These are phyloP conservation scores for Heterobasidion occidentale DNA, from an alignment of 1,284 basidiomycete genomes.

Conservation along the genomic window DNA sequence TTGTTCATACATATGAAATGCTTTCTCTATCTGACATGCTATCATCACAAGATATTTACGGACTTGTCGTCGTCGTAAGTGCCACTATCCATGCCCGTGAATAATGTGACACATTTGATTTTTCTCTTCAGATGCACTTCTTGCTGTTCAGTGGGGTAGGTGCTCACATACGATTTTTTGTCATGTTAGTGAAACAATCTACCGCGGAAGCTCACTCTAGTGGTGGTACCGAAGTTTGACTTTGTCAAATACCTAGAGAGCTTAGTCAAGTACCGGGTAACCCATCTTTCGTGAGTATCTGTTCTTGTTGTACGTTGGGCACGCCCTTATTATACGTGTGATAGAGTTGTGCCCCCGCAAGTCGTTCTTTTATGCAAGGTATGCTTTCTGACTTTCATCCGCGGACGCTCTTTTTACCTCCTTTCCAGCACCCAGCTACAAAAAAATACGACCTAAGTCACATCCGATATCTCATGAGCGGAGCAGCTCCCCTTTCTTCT, in stretches of 20 bases:
- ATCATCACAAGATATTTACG: conserved; percentile 54
- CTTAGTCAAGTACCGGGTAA: conserved; percentile 60
- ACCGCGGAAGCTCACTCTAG: conserved; percentile 42
- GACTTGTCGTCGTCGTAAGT: conserved; percentile 52
- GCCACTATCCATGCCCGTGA: conserved; percentile 1
- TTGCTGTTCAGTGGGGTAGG: conserved; percentile 46
- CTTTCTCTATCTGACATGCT: not conserved
- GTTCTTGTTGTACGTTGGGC: not conserved
- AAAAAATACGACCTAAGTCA: conserved; percentile 60
- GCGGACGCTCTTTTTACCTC: not conserved
- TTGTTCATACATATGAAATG: not conserved
- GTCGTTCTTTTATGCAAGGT: conserved; percentile 55
- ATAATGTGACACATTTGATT: conserved; percentile 3
- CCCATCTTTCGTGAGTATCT: conserved; percentile 50
- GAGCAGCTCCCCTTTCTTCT: conserved; percentile 68
- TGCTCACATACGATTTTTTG: conserved; percentile 1
- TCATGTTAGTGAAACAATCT: not conserved
- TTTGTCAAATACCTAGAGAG: conserved; percentile 61
- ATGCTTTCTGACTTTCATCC: conserved; percentile 4
- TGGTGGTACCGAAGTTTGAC: conserved; percentile 68
- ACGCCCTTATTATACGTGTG: conserved; percentile 2
- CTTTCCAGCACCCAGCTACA: conserved; percentile 49
- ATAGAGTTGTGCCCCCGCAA: conserved; percentile 63
- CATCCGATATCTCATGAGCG: conserved; percentile 53
- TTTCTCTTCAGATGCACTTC: conserved; percentile 38